Evolutionary conservation across 805 yeast genomes (phyloP).

Genomic region (Alloascoidea hylecoeti): DNA sequence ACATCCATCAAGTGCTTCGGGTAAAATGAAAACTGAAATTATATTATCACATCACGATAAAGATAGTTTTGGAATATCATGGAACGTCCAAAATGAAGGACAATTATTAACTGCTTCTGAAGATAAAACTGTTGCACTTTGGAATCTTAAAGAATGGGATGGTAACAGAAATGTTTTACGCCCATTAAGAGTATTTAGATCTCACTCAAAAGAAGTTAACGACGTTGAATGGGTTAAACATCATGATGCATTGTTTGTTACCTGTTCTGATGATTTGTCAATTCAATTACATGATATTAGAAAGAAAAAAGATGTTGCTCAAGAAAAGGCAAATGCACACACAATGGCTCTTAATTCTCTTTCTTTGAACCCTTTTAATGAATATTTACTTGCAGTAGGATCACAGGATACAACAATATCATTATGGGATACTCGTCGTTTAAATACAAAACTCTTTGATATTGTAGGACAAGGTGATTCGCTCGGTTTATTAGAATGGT

Average conservation of each 20-base stretch:
- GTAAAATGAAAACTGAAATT: constrained; percentile 33
- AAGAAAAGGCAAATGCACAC: constrained; percentile 8
- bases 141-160: constrained; percentile 42
- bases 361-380: constrained; percentile 42
- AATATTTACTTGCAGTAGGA: constrained; percentile 52
- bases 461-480: constrained; percentile 32
- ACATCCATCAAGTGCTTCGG: constrained; percentile 37
- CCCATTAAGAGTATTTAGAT: constrained; percentile 13
- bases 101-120: constrained; percentile 38
- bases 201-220: constrained; percentile 42
- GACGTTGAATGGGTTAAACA: constrained; percentile 55
- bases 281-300: constrained; percentile 43
- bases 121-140: constrained; percentile 48
- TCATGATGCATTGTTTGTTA: constrained; percentile 46
- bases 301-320: constrained; percentile 6
- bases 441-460: constrained; percentile 17
- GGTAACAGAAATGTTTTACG: constrained; percentile 12
- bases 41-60: constrained; percentile 24
- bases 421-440: constrained; percentile 53
- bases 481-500: constrained; percentile 64
- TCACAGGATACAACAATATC: constrained; percentile 39
- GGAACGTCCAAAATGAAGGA: constrained; percentile 60
- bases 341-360: constrained; percentile 38
- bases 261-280: constrained; percentile 52
- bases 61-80: constrained; percentile 61